Evolutionary conservation across 805 yeast species (phyloP).

Genomic region (Pichia heedii): DNA sequence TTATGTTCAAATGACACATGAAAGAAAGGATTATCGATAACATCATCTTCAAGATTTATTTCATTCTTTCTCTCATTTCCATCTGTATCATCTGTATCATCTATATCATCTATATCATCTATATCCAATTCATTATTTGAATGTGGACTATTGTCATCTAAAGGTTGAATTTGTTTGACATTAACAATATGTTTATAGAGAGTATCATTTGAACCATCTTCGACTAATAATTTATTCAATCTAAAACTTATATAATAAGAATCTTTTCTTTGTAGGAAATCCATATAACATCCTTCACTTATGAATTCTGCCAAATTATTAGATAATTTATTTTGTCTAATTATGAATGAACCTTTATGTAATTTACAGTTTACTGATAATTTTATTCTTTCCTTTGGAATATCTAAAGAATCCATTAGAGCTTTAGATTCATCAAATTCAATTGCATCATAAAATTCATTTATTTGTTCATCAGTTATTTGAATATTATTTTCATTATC

Average conservation of each 20-base stretch:
- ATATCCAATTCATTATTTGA: neutral
- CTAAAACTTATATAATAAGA: conserved; percentile 67
- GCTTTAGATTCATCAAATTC: conserved; percentile 70
- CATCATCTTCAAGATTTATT: conserved; percentile 1
- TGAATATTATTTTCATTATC: conserved; percentile 22
- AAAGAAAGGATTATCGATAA: conserved; percentile 51
- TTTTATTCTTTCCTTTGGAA: conserved; percentile 68
- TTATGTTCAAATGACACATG: conserved; percentile 74
- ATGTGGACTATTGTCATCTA: conserved; percentile 21
- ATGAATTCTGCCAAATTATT: conserved; percentile 62
- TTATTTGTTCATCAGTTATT: conserved; percentile 77
- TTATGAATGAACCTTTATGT: conserved; percentile 66
- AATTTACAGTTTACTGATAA: conserved; percentile 60
- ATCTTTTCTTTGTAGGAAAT: conserved; percentile 67
- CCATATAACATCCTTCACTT: conserved; percentile 74
- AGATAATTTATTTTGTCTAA: conserved; percentile 34
- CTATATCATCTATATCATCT: neutral
- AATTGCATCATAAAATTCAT: conserved; percentile 87
- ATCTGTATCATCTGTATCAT: neutral
- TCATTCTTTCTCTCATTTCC: neutral
- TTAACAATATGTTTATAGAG: conserved; percentile 83
- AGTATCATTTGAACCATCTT: conserved; percentile 75
- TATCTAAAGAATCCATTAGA: conserved; percentile 42
- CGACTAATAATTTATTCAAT: conserved; percentile 72
- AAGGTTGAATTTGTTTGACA: conserved; percentile 51